Conservation (phyloP, 805 yeast genomes). For the Candida cerambycidarum region DNA sequence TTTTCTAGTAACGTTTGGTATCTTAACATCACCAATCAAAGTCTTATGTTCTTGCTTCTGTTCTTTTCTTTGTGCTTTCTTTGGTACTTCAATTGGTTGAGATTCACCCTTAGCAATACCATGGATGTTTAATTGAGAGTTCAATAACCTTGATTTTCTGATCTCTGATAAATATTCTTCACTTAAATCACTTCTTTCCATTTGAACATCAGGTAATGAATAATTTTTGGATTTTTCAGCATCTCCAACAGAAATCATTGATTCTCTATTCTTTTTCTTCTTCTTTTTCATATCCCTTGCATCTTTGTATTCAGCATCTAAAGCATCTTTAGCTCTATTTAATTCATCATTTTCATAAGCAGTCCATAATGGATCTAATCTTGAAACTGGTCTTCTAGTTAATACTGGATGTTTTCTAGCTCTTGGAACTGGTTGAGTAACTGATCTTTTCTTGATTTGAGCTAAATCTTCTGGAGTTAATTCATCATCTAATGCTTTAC, state of each 20-base stretch:
- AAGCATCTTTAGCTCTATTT: conserved; percentile 44
- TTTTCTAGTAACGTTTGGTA: conserved; percentile 71
- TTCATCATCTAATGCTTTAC: conserved; percentile 25
- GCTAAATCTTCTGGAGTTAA: conserved; percentile 48
- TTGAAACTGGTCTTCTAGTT: conserved; percentile 56
- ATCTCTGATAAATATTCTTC: conserved; percentile 47
- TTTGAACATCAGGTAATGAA: conserved; percentile 38
- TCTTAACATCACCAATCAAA: conserved; percentile 58
- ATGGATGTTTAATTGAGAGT: conserved; percentile 38
- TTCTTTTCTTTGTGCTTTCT: conserved; percentile 24
- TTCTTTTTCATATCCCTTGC: conserved; percentile 11
- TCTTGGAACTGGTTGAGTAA: conserved; percentile 40
- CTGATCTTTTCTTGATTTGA: conserved; percentile 44
- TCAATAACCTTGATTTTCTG: conserved; percentile 43
- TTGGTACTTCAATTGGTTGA: conserved; percentile 15
- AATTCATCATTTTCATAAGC: conserved; percentile 50
- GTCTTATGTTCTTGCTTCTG: conserved; percentile 28
- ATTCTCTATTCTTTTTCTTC: conserved; percentile 28
- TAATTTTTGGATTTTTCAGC: conserved; percentile 19
- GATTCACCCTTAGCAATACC: conserved; percentile 20
- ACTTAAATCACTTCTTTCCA: conserved; percentile 36
- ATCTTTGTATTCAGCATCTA: conserved; percentile 33
- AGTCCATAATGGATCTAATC: conserved; percentile 56
- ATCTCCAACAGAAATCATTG: conserved; percentile 31
- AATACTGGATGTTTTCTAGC: conserved; percentile 37